Evolutionary conservation across 768 basidiomycete genomes (phyloP), one percentile per base, ranked within the genome.

Genomic region (Tricholoma flavovirens): DNA sequence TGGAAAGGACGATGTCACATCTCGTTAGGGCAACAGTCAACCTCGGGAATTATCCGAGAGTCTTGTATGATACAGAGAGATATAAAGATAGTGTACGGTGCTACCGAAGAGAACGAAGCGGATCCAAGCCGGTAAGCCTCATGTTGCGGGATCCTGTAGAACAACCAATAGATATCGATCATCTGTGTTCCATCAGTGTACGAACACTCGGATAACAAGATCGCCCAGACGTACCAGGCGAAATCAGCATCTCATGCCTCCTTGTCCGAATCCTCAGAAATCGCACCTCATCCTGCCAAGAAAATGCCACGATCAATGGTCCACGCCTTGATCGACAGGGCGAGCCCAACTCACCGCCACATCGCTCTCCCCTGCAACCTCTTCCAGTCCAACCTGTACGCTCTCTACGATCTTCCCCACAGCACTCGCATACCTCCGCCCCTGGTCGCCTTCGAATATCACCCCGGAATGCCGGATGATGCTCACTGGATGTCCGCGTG

Each of bases 241-340:
- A 91, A 58, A 97, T 93, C 87, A 97, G 90, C 56, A 97, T 76
- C 66, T 96, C 94, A 68, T 97, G 94, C 51, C 88, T 80, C 67
- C 83, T 90, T 56, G 94, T 96, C 49, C 94, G 82, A 72, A 96
- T 93, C 56, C 93, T 76, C 82, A 97, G 84, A 64, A 96, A 91
- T 57, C 83, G 82, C 45, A 96, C 78, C 22, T 91, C 87, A 66
- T 95, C 93, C 92, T 95, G 61, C 46, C 17, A 30, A 5, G 4
- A 8, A 3, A 53, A 9, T 24, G 26, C 33, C 17, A 50, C 26
- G 35, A 17, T 36, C 12, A 51, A 53, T 40, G 11, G 54, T 3
- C 21, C 35, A 1, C 5, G n/a, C 17, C 29, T 5, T n/a, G 3
- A 15, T 26, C 17, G 36, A 21, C 12, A 21, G 40, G 14, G n/a